These are phyloP conservation scores for Arthroderma sp. DNA, from an alignment of 2,329 filamentous ascomycete genomes.

Conservation along the genomic window DNA sequence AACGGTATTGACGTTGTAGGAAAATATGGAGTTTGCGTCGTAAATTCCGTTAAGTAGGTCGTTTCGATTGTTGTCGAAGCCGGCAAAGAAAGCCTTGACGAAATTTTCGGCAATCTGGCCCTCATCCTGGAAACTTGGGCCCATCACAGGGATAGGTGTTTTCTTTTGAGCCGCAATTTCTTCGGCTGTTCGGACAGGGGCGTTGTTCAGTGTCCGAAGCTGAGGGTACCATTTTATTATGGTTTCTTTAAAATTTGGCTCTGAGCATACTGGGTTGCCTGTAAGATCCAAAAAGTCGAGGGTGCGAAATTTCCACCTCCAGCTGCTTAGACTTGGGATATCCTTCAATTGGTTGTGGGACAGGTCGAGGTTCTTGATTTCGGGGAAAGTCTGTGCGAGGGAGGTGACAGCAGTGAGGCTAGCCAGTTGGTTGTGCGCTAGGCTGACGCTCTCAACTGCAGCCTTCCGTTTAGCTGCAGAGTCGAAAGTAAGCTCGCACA, in stretches of 20 bases:
- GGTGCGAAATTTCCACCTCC: slow-evolving; percentile 66
- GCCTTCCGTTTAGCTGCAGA: slow-evolving; percentile 59
- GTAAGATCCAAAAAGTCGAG: slow-evolving; percentile 71
- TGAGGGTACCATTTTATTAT: slow-evolving; percentile 73
- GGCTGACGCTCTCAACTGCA: slow-evolving; percentile 67
- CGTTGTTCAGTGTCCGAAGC: slow-evolving; percentile 63
- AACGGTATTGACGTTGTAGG: slow-evolving; percentile 57
- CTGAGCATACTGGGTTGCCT: slow-evolving; percentile 59
- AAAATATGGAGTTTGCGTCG: slow-evolving; percentile 63
- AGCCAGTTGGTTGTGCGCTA: slow-evolving; percentile 67
- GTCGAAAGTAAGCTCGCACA: slow-evolving; percentile 68
- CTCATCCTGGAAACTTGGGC: slow-evolving; percentile 62
- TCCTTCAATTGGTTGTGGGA: slow-evolving; percentile 68
- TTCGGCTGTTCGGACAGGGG: slow-evolving; percentile 60
- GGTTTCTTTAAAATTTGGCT: slow-evolving; percentile 52
- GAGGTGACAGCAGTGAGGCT: slow-evolving; percentile 61
- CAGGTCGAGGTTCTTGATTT: slow-evolving; percentile 77
- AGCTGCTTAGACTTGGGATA: slow-evolving; percentile 55
- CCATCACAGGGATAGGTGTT: slow-evolving; percentile 49
- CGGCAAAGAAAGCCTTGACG: slow-evolving; percentile 57
- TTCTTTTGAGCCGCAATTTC: slow-evolving; percentile 49
- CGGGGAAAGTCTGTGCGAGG: slow-evolving; percentile 67
- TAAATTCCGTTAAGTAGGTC: slow-evolving; percentile 57
- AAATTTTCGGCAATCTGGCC: slow-evolving; percentile 64
- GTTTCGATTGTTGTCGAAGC: slow-evolving; percentile 61